These are phyloP conservation scores for Xylariaceae sp. DNA, from an alignment of 2,329 filamentous ascomycete genomes.

Conservation along the genomic window DNA sequence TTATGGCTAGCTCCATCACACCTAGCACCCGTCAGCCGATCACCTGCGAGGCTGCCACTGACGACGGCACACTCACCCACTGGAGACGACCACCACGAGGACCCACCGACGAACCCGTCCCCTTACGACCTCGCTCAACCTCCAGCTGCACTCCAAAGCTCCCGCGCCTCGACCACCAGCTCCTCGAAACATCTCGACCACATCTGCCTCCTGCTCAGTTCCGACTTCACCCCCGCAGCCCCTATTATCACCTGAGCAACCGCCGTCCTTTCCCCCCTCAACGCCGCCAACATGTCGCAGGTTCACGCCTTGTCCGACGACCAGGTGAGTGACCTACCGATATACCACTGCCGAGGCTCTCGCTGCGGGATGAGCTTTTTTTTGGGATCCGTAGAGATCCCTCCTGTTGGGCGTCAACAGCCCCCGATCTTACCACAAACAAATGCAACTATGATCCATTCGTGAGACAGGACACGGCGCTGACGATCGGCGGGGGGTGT, in stretches of 20 bases:
- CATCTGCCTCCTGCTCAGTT: neutral
- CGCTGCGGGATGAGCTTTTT: no score
- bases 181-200: neutral
- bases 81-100: slow-evolving; percentile 1
- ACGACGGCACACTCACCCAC: neutral
- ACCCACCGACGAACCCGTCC: slow-evolving; percentile 6
- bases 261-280: slow-evolving; percentile 7
- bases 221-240: neutral
- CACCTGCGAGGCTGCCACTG: neutral
- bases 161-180: slow-evolving; percentile 2
- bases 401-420: no score
- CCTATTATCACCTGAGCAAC: neutral
- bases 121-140: neutral
- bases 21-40: slow-evolving; percentile 9
- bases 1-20: slow-evolving; percentile 10
- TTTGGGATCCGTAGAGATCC: no score
- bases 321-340: slow-evolving; percentile 55
- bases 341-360: slow-evolving; percentile 1
- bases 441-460: no score
- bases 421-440: no score
- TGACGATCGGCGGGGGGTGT: no score
- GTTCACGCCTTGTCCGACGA: slow-evolving; percentile 93
- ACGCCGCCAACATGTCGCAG: slow-evolving; percentile 70
- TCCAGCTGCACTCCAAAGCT: neutral
- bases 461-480: no score